These are phyloP conservation scores for Talaromyces islandicus DNA, from an alignment of 2,329 filamentous ascomycete genomes.

Conservation along the genomic window DNA sequence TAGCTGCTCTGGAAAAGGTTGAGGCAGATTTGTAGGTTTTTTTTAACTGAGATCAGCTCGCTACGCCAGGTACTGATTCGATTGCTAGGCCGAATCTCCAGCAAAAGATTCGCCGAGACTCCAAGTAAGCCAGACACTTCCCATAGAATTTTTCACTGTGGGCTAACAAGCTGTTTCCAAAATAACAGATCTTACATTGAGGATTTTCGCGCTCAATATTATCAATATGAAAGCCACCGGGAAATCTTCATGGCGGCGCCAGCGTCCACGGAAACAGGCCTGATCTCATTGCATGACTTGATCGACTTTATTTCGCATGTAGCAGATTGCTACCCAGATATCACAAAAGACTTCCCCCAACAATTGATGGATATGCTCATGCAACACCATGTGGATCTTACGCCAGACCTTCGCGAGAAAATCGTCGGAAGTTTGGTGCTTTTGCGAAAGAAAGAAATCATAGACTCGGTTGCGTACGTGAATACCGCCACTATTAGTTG, in stretches of 20 bases:
- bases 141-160: neutral
- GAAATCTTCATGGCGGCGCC: slow-evolving; percentile 88
- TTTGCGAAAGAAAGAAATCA: slow-evolving; percentile 81
- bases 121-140: slow-evolving; percentile 50
- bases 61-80: neutral
- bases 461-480: slow-evolving; percentile 66
- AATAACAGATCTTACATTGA: slow-evolving; percentile 69
- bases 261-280: slow-evolving; percentile 66
- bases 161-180: neutral
- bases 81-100: slow-evolving; percentile 67
- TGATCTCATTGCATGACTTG: slow-evolving; percentile 81
- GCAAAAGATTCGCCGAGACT: slow-evolving; percentile 85
- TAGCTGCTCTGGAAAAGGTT: slow-evolving; percentile 89
- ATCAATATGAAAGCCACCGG: slow-evolving; percentile 84
- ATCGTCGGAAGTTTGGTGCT: slow-evolving; percentile 85
- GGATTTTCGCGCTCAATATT: slow-evolving; percentile 81
- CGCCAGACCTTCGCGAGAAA: slow-evolving; percentile 85
- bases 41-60: neutral
- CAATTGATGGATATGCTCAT: slow-evolving; percentile 77
- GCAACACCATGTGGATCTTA: slow-evolving; percentile 74
- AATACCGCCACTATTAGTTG: neutral
- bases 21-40: slow-evolving; percentile 70
- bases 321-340: slow-evolving; percentile 82
- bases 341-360: slow-evolving; percentile 69
- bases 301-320: slow-evolving; percentile 93